Evolutionary conservation across 805 yeast species (phyloP), one percentile per base, ranked within the genome.

Genomic region (Yamadazyma tumulicola): DNA sequence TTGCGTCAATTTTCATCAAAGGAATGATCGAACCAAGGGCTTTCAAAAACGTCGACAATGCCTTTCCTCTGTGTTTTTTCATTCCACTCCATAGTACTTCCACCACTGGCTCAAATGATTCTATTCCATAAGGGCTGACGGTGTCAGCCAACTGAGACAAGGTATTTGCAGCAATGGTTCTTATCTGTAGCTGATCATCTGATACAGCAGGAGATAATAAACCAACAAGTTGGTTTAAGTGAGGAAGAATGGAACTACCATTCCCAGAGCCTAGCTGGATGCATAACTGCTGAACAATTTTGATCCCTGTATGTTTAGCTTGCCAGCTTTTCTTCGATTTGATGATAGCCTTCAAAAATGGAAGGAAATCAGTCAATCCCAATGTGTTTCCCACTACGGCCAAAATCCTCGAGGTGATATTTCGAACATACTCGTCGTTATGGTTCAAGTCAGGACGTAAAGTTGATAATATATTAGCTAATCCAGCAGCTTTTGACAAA

Each of bases 71-170:
- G 43, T 85, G 93, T 25, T 71, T 71, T 29, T 77, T 72, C 16
- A 86, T 72, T 4, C 95, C 96, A 8, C 64, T 59, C 95, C 96
- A 88, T 5, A 86, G 60, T 0, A 87, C 84, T 36, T 85, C 91
- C 22, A 91, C 52, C 0, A 80, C 68, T 0, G 61, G 59, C 47
- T 88, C 94, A 54, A 91, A 89, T 0, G 91, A 77, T 48, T 86
- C 96, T 36, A 85, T 82, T 29, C 97, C 98, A 58, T 83, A 86
- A 0, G 97, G 97, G 15, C 76, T 68, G 4, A 87, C 75, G 6
- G 85, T 79, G 32, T 85, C 89, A 0, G 97, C 97, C 21, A 91
- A 57, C 1, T 81, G 73, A 0, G 89, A 64, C 2, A 89, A 50
- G 0, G 96, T 79, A 22, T 70, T 62, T 0, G 95, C 95, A 0